These are phyloP conservation scores for Fraxinus angustifolia DNA, from an alignment of 305 asterid genomes.

Conservation along the genomic window DNA sequence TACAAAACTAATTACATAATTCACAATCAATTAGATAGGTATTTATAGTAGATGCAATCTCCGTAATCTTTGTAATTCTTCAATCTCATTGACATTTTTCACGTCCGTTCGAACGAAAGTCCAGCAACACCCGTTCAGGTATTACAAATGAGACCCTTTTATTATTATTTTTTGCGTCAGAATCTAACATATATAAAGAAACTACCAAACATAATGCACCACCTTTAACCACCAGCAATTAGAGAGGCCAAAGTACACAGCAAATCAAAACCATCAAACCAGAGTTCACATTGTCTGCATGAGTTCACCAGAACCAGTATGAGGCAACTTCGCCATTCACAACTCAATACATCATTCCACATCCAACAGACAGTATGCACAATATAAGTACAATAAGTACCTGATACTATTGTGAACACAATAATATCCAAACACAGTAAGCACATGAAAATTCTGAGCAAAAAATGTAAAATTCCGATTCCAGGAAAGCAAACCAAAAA, in stretches of 20 bases:
- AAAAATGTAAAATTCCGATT: background rate
- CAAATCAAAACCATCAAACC: slow-evolving; percentile 73
- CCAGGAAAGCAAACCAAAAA: background rate
- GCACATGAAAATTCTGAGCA: background rate
- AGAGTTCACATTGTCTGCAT: slow-evolving; percentile 56
- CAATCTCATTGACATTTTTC: background rate
- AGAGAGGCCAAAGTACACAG: slow-evolving; percentile 56
- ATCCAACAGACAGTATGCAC: slow-evolving; percentile 18
- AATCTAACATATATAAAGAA: background rate
- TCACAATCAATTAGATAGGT: too few species aligned
- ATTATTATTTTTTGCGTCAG: background rate
- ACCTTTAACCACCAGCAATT: background rate
- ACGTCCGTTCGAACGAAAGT: background rate
- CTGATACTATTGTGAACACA: background rate
- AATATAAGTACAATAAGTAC: background rate
- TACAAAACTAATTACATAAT: too few species aligned
- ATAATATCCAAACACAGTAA: background rate
- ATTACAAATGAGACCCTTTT: background rate
- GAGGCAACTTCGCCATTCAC: slow-evolving; percentile 62
- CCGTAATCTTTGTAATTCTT: too few species aligned
- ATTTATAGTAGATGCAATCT: too few species aligned
- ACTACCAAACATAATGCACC: background rate
- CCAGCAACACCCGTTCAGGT: background rate
- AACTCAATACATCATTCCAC: slow-evolving; percentile 32
- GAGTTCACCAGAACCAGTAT: slow-evolving; percentile 57